A percentile compares a stretch with the other conserved stretches of the same genome.
phyloP scores from a whole-genome alignment of 148 eudicot species.

The Chenopodium album region DNA sequence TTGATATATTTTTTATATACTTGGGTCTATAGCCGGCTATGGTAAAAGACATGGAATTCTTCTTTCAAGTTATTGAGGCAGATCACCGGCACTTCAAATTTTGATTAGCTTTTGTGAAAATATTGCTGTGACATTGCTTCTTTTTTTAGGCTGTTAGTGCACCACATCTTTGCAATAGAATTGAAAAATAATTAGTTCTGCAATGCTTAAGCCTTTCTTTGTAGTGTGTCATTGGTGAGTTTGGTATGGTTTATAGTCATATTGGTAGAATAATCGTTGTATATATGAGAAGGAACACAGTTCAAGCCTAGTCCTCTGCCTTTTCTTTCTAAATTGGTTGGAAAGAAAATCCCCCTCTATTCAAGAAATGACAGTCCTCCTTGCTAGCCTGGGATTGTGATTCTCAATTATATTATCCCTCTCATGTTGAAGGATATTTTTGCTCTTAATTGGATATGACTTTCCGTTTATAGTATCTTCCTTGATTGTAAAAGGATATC shows the following conservation, averaged over 20 bases:
- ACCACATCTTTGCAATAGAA: neutral
- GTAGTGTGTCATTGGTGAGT: neutral
- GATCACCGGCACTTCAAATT: neutral
- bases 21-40: neutral
- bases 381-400: neutral
- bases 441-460: neutral
- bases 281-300: neutral
- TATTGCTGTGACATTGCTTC: neutral
- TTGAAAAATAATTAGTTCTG: neutral
- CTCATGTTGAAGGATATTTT: neutral
- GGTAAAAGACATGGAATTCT: neutral
- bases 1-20: neutral
- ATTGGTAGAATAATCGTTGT: neutral
- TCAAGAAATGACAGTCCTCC: neutral
- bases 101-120: neutral
- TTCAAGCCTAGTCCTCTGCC: neutral
- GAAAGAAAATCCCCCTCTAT: neutral
- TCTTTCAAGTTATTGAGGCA: neutral
- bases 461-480: neutral
- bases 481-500: neutral
- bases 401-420: neutral
- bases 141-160: neutral
- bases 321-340: neutral
- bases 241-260: neutral
- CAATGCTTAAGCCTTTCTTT: neutral